Conservation (phyloP, 495 filamentous ascomycete species). For the Lentithecium fluviatile region DNA sequence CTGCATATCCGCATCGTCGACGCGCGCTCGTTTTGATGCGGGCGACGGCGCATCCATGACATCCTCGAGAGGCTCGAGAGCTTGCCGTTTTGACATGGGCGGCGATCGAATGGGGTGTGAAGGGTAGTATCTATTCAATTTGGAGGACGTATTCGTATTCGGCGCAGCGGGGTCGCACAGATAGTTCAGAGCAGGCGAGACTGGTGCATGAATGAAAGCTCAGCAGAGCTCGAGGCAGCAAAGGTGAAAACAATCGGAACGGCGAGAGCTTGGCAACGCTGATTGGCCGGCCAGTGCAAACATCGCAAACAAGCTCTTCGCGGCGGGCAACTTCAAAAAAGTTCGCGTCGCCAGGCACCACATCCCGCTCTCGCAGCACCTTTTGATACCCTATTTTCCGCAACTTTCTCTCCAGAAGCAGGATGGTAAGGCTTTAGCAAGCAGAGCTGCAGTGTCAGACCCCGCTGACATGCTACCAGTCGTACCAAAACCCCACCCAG, state of each 20-base stretch:
- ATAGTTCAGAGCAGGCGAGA: neutral
- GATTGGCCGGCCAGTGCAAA: constrained; percentile 20
- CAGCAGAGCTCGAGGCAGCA: neutral
- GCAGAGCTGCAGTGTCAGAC: constrained; percentile 5
- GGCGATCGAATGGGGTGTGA: neutral
- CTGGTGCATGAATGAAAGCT: neutral
- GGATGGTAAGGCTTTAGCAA: constrained; percentile 14
- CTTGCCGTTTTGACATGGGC: constrained; percentile 72
- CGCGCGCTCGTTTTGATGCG: constrained; percentile 70
- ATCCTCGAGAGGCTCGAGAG: constrained; percentile 73
- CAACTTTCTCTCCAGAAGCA: constrained; percentile 4
- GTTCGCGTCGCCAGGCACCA: constrained; percentile 34
- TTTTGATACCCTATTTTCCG: constrained; percentile 8
- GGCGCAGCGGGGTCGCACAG: neutral
- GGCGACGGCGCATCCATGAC: constrained; percentile 60
- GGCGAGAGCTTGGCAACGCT: constrained; percentile 2
- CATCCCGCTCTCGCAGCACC: neutral
- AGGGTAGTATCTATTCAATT: neutral
- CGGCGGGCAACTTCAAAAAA: constrained; percentile 28
- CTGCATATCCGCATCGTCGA: constrained; percentile 56
- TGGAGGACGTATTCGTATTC: neutral
- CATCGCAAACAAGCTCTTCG: constrained; percentile 23
- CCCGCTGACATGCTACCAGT: constrained; percentile 32
- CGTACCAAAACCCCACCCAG: constrained; percentile 83
- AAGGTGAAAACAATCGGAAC: constrained; percentile 2